phyloP scores from a whole-genome alignment of 164 flowering plant species.

The Umbilicus rupestris region DNA sequence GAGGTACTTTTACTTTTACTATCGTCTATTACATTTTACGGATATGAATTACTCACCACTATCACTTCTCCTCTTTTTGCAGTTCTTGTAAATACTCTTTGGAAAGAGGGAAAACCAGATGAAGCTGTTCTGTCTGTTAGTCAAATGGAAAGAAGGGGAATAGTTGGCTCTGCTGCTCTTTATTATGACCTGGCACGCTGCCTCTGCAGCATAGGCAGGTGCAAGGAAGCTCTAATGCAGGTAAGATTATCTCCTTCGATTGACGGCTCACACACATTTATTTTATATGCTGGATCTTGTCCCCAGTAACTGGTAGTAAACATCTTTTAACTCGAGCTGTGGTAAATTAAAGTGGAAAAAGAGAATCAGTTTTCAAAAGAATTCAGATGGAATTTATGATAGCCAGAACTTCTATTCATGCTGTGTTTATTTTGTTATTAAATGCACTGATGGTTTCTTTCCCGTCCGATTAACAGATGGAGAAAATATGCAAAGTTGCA shows the following conservation, averaged over 20 bases:
- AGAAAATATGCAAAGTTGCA: slow-evolving; percentile 86
- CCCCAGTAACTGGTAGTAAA: background rate
- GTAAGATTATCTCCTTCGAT: slow-evolving; percentile 19
- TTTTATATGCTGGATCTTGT: too few species aligned
- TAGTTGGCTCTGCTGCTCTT: slow-evolving; percentile 83
- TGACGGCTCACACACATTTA: background rate
- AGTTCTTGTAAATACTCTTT: slow-evolving; percentile 81
- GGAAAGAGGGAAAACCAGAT: slow-evolving; percentile 77
- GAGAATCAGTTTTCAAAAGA: background rate
- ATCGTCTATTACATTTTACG: background rate
- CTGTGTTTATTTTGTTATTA: background rate
- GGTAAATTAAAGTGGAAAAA: background rate
- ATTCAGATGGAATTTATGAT: background rate
- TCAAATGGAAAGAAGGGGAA: slow-evolving; percentile 84
- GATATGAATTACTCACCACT: background rate
- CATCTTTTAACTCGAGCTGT: background rate
- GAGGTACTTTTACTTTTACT: slow-evolving; percentile 42
- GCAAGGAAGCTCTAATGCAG: slow-evolving; percentile 67
- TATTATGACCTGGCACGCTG: slow-evolving; percentile 96
- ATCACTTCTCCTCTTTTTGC: slow-evolving; percentile 14
- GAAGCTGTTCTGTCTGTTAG: slow-evolving; percentile 64
- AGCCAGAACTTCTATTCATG: background rate
- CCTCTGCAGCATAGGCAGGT: slow-evolving; percentile 86
- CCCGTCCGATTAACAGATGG: slow-evolving; percentile 40
- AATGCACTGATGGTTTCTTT: background rate